Base-by-base conservation (phyloP, 2,329 filamentous ascomycete species). In the Moelleriella libera region DNA sequence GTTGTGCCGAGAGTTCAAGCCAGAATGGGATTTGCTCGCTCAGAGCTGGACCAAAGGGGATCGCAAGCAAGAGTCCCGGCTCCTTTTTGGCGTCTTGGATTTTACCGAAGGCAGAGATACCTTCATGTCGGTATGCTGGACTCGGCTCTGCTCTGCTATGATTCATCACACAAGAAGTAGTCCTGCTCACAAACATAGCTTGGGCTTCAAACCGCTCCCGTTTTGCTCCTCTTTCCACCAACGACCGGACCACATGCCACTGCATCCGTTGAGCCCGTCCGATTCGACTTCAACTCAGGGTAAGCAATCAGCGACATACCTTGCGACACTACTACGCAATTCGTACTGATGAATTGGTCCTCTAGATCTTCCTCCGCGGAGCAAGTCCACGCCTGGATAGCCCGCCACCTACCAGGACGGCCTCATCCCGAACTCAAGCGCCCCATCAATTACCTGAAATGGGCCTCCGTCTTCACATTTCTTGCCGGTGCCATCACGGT, bases 201-300 rank as follows among this genome's bases (percentile, higher is more conserved):
- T 56, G 82, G 85, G 66, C 80, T 98, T 41, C 87, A 95, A 80
- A 96, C 90, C 44, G 92, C 92, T 6, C 92, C 92, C 1, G 83
- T 97, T 40, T 74, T 98, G 42, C 70, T 96, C 43, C 71, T 94
- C 54, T 97, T 92, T 71, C 86, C 80, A 52, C 88, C 92, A 29
- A 96, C 89, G 5, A 68, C 74, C 48, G 92, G 92, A 14, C 83
- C 86, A 30, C 77, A 88, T 63, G 88, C 90, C 46, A 83, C 78
- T 54, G 59, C 78, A 43, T 78, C 83, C 48, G 66, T 71, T 46
- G 77, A 84, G 12, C 87, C 89, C 32, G 55, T 83, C 42, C 80
- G 88, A 68, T 92, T 85, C 62, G 90, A 97, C 64, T 97, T 98
- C 60, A 82, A 76, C 40, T 75, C 67, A 54, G 88, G 85, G 87